Percentiles rank a stretch among this genome's conserved stretches.
Evolutionary conservation across 2,329 filamentous ascomycete genomes (phyloP).

Genomic region (Aspergillus flavus): DNA sequence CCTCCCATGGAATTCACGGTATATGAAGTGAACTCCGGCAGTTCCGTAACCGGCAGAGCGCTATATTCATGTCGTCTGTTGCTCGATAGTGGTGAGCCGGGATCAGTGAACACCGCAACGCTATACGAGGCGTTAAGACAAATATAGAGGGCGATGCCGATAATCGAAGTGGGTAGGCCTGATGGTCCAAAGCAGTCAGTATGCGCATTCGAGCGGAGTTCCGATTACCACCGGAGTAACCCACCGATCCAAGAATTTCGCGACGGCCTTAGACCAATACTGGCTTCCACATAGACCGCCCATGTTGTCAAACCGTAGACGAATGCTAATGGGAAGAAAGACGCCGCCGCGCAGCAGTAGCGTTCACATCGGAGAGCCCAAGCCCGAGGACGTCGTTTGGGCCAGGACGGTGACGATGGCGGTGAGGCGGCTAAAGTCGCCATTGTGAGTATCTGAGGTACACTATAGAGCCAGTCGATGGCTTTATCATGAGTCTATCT

Average conservation of each 20-base stretch:
- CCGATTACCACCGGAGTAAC: slow-evolving; percentile 13
- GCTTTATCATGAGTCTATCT: not conserved
- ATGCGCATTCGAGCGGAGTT: not conserved
- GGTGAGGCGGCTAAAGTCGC: slow-evolving; percentile 42
- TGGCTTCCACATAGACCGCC: slow-evolving; percentile 85
- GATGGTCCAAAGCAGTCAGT: slow-evolving; percentile 5
- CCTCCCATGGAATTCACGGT: slow-evolving; percentile 92
- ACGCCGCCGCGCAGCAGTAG: slow-evolving; percentile 75
- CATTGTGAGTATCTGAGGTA: slow-evolving; percentile 27
- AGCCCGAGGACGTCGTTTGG: slow-evolving; percentile 44
- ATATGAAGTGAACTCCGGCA: slow-evolving; percentile 68
- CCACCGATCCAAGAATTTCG: slow-evolving; percentile 52
- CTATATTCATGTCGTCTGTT: slow-evolving; percentile 61
- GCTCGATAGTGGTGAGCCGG: slow-evolving; percentile 64
- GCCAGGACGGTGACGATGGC: slow-evolving; percentile 43
- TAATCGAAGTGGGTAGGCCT: slow-evolving; percentile 55
- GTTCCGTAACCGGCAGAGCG: slow-evolving; percentile 74
- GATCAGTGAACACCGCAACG: slow-evolving; percentile 87
- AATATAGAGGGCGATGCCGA: slow-evolving; percentile 72
- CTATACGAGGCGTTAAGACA: slow-evolving; percentile 90
- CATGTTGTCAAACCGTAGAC: slow-evolving; percentile 90
- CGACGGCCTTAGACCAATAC: slow-evolving; percentile 64
- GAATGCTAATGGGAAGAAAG: slow-evolving; percentile 85
- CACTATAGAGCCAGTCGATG: not conserved
- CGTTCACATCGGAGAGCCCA: slow-evolving; percentile 66